A percentile compares a stretch with the other conserved stretches of the same genome.
Evolutionary conservation across 805 yeast genomes (phyloP).

Genomic region (Yamadazyma kitorensis): DNA sequence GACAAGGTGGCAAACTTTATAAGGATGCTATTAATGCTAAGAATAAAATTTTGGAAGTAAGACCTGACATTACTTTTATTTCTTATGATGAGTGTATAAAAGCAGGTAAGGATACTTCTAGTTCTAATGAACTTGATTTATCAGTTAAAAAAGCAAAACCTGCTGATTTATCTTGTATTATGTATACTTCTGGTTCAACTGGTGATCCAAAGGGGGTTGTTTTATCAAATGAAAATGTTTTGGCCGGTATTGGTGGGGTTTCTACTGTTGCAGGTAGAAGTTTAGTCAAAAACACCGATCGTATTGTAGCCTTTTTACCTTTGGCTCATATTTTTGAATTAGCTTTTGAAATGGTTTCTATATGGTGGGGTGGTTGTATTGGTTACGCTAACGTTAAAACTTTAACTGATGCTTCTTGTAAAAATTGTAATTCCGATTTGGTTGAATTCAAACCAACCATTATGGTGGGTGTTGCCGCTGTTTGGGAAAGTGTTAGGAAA

Average conservation of each 20-base stretch:
- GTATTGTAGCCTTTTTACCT: conserved; percentile 85
- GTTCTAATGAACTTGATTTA: conserved; percentile 26
- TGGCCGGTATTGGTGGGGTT: conserved; percentile 88
- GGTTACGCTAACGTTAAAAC: conserved; percentile 96
- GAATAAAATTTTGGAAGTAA: conserved; percentile 56
- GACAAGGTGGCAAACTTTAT: conserved; percentile 60
- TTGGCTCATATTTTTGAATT: conserved; percentile 95
- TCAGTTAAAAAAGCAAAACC: conserved; percentile 42
- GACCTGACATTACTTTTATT: conserved; percentile 72
- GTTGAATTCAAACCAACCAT: conserved; percentile 83
- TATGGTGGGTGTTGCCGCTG: conserved; percentile 99
- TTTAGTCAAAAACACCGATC: conserved; percentile 54
- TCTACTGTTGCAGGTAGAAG: conserved; percentile 55
- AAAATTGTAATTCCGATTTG: conserved; percentile 87
- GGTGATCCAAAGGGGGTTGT: conserved; percentile 86
- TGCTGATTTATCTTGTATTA: conserved; percentile 66
- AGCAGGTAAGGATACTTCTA: conserved; percentile 50
- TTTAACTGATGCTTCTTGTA: conserved; percentile 74
- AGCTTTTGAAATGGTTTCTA: conserved; percentile 72
- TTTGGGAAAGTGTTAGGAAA: conserved; percentile 94
- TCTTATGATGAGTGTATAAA: conserved; percentile 63
- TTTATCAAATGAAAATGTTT: conserved; percentile 59
- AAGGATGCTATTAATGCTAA: conserved; percentile 55
- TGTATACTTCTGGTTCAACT: conserved; percentile 87
- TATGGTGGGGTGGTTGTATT: conserved; percentile 86